Base-by-base conservation (phyloP, 768 basidiomycete genomes). In the Tulasnella sp. region DNA sequence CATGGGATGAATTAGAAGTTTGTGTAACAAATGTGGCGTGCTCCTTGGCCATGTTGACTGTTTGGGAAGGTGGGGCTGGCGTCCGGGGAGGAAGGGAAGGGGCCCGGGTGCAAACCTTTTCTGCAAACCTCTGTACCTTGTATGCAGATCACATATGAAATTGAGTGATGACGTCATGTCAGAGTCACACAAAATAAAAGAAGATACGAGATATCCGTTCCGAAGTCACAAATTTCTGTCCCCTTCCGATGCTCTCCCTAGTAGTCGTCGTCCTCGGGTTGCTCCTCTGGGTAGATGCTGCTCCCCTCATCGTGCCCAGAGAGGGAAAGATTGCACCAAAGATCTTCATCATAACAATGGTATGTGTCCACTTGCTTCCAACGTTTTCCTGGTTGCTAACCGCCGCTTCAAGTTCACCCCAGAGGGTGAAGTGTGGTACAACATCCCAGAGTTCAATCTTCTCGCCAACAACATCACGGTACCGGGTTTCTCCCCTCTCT, bases 401-500 rank as follows among this genome's bases (percentile, higher is more conserved):
- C 29, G 4, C 14, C 11, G 58, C 31, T 52, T 38, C 17, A 38
- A 76, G 75, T 76, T 54, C 40, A 22, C 37, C 25, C 37, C 29
- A 1, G 75, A 76, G 67, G 75, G 58, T 49, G 40, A 69, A 36
- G 64, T 58, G 19, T 82, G 81, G 81, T 75, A 77, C 69, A 79
- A 79, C 6, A 80, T 82, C 37, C 80, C 80, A 0, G 80, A 82
- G 77, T 82, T 82, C 77, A 75, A 82, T 70, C n/a, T 83, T 68
- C 81, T 85, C 7, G 82, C 79, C 11, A 79, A 82, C 22, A 85
- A 85, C 78, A 78, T 85, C 78, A 82, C 83, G 52, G 76, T 85
- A 34, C 82, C 83, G 3, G 85, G 85, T 12, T 77, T 85, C 22
- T 85, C 84, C 0, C 83, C 83, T 7, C 80, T 84, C 17, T 86